Percentiles rank a stretch among this genome's conserved stretches.
These are phyloP conservation scores for Scolecobasidium constrictum DNA, from an alignment of 2,329 filamentous ascomycete genomes.

Conservation along the genomic window DNA sequence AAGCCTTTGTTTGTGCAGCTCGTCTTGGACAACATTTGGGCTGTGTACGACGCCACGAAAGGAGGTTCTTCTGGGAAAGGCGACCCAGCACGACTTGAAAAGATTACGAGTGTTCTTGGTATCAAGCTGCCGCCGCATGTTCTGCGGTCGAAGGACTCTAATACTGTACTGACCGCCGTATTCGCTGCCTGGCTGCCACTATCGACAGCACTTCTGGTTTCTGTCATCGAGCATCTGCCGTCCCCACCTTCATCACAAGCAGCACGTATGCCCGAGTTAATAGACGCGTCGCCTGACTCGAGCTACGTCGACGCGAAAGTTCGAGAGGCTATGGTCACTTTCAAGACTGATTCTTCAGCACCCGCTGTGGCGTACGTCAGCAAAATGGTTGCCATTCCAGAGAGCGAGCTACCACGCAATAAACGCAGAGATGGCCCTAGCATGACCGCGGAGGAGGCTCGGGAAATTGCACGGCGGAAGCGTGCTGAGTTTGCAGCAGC, in stretches of 20 bases:
- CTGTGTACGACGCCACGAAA: slow-evolving; percentile 81
- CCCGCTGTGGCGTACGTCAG: slow-evolving; percentile 92
- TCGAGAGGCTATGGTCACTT: slow-evolving; percentile 71
- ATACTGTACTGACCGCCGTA: slow-evolving; percentile 71
- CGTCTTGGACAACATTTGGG: slow-evolving; percentile 92
- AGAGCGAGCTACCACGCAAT: slow-evolving; percentile 84
- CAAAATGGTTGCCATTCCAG: slow-evolving; percentile 93
- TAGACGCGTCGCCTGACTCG: slow-evolving; percentile 69
- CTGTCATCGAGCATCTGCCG: slow-evolving; percentile 84
- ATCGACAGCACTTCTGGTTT: slow-evolving; percentile 85
- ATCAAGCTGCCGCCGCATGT: slow-evolving; percentile 79
- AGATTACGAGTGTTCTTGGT: slow-evolving; percentile 85
- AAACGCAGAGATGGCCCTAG: slow-evolving; percentile 56
- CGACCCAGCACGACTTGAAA: slow-evolving; percentile 75
- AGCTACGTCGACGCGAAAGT: slow-evolving; percentile 57
- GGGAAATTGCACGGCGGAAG: slow-evolving; percentile 79
- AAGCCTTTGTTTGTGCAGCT: slow-evolving; percentile 98
- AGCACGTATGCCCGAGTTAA: slow-evolving; percentile 64
- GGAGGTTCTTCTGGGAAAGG: slow-evolving; percentile 75
- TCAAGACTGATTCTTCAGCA: slow-evolving; percentile 57
- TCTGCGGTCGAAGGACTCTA: slow-evolving; percentile 70
- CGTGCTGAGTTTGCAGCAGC: slow-evolving; percentile 76
- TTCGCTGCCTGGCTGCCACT: slow-evolving; percentile 87
- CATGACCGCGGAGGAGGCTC: slow-evolving; percentile 79
- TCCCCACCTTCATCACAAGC: slow-evolving; percentile 74